Base-by-base conservation (phyloP, 306 rosid genomes). In the Trichosanthes cucumerina region DNA sequence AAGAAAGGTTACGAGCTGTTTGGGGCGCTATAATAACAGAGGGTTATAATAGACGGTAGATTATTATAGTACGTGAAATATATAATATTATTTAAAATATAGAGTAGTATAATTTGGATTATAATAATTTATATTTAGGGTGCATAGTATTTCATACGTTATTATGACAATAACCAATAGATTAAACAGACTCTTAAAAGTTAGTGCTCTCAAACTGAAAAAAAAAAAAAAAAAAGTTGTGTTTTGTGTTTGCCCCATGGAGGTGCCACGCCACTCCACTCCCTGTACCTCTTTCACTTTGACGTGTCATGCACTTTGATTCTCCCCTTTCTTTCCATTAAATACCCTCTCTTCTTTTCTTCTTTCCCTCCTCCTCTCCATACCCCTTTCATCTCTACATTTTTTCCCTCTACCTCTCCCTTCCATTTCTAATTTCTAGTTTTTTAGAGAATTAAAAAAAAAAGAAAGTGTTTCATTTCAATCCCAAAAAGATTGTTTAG, bases 251-350 rank as follows among this genome's bases (percentile, higher is more conserved):
- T 72, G 86, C 23, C 21, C 9, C 21, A 78, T 57, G 71, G 31
- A 56, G 23, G 7, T 46, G 95, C 85, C 95, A 90, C 93, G 93
- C 83, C 82, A 66, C 85, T 1, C 71, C 39, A 79, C 47, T 14
- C 11, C 76, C 78, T 79, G 75, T 86, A 66, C 76, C 80, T 24
- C 34, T 33, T 83, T 80, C 80, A 76, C 83, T 81, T 83, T 85
- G 91, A 87, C 87, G 90, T 87, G 91, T 86, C 89, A 85, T 41
- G 77, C 85, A 75, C 62, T 73, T 79, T 79, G 76, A 72, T 34
- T 41, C 81, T 75, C 63, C 38, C 46, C 19, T 18, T 60, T n/a
- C n/a, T 84, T 88, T 18, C 82, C 85, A 85, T 82, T 89, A 89
- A 86, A 89, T 89, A 85, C 86, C 87, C 86, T 81, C 41, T 41